Base-by-base conservation (phyloP, 306 rosid species). In the Crotalaria pallida region DNA sequence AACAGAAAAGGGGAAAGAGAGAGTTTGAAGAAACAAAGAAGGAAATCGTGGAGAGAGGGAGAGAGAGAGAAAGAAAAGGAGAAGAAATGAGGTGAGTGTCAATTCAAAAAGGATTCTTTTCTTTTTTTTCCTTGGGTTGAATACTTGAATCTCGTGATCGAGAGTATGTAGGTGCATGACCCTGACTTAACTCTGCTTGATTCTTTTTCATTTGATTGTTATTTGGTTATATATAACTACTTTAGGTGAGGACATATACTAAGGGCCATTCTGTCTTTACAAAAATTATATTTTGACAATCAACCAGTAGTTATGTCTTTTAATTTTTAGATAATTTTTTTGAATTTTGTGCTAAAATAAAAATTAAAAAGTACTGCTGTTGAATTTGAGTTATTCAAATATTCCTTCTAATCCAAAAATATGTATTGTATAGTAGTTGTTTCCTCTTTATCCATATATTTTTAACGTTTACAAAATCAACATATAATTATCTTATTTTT, bases 81-180 rank as follows among this genome's bases (percentile, higher is more conserved):
- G 45, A 26, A 6, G 10, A 47, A 15, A 10, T 27, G n/a, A 3
- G 48, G 48, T 10, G 49, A 31, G 52, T 3, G 75, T 51, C 4
- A 12, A 62, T 63, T 24, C 6, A 43, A 11, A 34, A 38, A 1
- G 47, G 19, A 33, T 16, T 55, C 36, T 13, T 5, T 27, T 2
- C 5, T 31, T 6, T 6, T 31, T 31, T 6, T 0, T 5, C 3
- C 0, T 16, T 19, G 71, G 62, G n/a, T n/a, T n/a, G n/a, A n/a
- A n/a, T n/a, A n/a, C n/a, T 74, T 67, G 52, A 75, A 68, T 69
- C 73, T 69, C 52, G 64, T 60, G 76, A n/a, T n/a, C n/a, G n/a
- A 69, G 52, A 7, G 12, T 56, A 13, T 51, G 3, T n/a, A 11
- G 15, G 3, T 52, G 33, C 15, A 33, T 33, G 15, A 33, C 65